These are phyloP conservation scores for Setomelanomma holmii DNA, from an alignment of 2,329 filamentous ascomycete species.

Conservation along the genomic window DNA sequence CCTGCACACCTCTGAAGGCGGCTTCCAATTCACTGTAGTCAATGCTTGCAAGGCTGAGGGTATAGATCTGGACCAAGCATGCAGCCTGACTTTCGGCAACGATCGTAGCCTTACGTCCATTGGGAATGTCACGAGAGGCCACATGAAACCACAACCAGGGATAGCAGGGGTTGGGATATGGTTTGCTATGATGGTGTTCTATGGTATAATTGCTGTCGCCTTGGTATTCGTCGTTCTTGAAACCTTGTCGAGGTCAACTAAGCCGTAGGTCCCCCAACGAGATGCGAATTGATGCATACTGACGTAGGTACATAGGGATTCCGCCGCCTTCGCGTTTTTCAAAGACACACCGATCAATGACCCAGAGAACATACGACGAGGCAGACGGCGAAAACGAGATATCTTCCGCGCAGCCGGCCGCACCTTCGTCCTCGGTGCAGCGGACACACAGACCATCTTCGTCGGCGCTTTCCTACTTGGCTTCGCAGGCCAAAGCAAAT, in stretches of 20 bases:
- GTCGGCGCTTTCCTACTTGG: slow-evolving; percentile 4
- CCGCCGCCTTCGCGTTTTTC: slow-evolving; percentile 1
- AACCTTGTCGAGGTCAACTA: background rate
- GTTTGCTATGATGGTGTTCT: slow-evolving; percentile 8
- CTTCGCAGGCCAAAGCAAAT: slow-evolving; percentile 5
- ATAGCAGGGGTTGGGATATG: slow-evolving; percentile 7
- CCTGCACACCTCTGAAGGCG: slow-evolving; percentile 2
- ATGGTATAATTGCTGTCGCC: background rate
- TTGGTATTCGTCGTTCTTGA: slow-evolving; percentile 4
- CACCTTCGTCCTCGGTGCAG: slow-evolving; percentile 4
- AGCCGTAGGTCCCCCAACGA: background rate
- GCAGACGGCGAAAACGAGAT: background rate
- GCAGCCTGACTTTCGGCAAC: background rate
- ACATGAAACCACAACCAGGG: slow-evolving; percentile 2
- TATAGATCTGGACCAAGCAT: slow-evolving; percentile 2
- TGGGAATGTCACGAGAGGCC: slow-evolving; percentile 3
- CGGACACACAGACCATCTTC: slow-evolving; percentile 8
- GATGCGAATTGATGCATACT: background rate
- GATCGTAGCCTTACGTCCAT: background rate
- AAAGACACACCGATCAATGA: slow-evolving; percentile 1
- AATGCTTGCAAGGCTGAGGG: slow-evolving; percentile 6
- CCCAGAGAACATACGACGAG: background rate
- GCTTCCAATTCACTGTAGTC: slow-evolving; percentile 3
- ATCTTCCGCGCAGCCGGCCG: slow-evolving; percentile 2
- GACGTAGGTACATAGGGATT: background rate